Evolutionary conservation across 179 eudicot species (phyloP).

Genomic region (Silene noctiflora): DNA sequence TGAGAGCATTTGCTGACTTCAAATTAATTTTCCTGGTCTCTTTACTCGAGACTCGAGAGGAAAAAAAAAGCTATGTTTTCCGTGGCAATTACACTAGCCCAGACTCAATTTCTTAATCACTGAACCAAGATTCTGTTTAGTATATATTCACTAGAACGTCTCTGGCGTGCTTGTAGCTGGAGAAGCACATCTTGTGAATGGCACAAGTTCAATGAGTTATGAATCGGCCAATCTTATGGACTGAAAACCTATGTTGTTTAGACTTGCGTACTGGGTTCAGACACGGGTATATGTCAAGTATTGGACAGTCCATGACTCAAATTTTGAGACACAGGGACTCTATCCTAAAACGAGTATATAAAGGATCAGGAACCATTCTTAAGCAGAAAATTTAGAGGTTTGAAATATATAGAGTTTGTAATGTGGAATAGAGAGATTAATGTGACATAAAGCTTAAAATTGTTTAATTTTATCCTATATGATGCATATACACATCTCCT

Average conservation of each 20-base stretch:
- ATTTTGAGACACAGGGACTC: background rate
- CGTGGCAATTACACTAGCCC: background rate
- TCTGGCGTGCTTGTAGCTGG: background rate
- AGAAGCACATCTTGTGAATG: background rate
- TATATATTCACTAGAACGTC: background rate
- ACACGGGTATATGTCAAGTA: too few relatives aligned
- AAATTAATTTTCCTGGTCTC: background rate
- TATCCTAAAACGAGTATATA: background rate
- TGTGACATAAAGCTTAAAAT: background rate
- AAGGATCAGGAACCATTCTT: background rate
- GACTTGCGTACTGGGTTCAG: too few relatives aligned
- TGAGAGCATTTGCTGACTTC: background rate
- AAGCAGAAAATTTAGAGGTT: background rate
- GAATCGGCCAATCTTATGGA: too few relatives aligned
- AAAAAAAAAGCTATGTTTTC: background rate
- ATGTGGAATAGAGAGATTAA: background rate
- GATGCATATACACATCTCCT: too few relatives aligned
- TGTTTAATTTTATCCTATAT: background rate
- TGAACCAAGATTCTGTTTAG: background rate
- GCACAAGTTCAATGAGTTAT: too few relatives aligned
- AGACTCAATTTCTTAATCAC: background rate
- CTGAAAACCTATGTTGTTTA: too few relatives aligned
- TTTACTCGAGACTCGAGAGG: background rate
- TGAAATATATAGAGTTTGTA: background rate
- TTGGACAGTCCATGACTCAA: background rate